Evolutionary conservation across 306 rosid genomes (phyloP).

Genomic region (Rosa multiflora): DNA sequence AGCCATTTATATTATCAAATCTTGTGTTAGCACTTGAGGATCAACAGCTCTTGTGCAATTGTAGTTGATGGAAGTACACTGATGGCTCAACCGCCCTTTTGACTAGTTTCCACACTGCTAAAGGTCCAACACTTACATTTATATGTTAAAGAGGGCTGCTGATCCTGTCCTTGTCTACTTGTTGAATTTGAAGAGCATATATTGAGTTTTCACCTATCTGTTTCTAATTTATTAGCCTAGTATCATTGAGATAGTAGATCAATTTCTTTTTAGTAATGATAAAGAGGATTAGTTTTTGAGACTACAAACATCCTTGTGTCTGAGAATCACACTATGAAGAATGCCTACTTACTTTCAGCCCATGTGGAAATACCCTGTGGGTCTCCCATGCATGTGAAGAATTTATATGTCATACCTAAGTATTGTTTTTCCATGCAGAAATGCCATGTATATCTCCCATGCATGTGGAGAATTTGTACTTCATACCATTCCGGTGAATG

Average conservation of each 20-base stretch:
- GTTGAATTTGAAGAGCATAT: conserved; percentile 1
- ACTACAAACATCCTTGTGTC: neutral
- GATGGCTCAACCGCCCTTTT: neutral
- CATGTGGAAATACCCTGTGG: neutral
- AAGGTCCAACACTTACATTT: neutral
- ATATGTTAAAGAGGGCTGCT: neutral
- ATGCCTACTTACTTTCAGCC: neutral
- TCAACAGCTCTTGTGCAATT: neutral
- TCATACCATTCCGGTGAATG: neutral
- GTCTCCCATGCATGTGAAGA: neutral
- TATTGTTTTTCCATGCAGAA: neutral
- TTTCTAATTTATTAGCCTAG: neutral
- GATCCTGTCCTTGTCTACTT: neutral
- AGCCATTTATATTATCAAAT: neutral
- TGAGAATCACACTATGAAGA: neutral
- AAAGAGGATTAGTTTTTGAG: neutral
- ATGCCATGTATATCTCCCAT: too few species aligned
- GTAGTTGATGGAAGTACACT: neutral
- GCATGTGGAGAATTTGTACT: too few species aligned
- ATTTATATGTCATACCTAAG: neutral
- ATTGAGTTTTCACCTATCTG: neutral
- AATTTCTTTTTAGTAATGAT: neutral
- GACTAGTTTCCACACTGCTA: neutral
- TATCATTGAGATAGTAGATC: neutral
- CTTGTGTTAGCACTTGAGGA: neutral